phyloP scores from a whole-genome alignment of 345 rosid genomes.

The Combretum micranthum region DNA sequence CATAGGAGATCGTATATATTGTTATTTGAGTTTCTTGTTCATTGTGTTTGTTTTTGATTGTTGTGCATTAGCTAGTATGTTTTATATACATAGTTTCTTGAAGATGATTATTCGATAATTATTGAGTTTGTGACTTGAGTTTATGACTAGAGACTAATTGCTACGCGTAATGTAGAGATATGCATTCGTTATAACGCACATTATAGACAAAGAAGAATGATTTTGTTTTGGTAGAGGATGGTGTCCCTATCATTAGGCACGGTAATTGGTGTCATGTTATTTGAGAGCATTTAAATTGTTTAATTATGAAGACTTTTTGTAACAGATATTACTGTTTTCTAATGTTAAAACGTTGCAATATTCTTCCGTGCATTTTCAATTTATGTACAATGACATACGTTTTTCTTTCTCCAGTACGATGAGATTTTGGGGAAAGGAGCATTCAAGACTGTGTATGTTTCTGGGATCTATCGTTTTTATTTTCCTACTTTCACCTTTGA shows the following conservation, averaged over 20 bases:
- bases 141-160: not conserved
- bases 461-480: slow-evolving; percentile 19
- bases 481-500: not conserved
- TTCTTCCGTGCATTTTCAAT: not conserved
- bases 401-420: slow-evolving; percentile 46
- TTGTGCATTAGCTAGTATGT: not conserved
- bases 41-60: no score
- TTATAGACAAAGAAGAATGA: no score
- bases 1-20: not conserved
- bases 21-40: not conserved
- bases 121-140: not conserved
- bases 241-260: no score
- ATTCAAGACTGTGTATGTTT: slow-evolving; percentile 89
- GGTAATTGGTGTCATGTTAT: no score
- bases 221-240: no score
- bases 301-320: no score
- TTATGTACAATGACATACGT: slow-evolving; percentile 5
- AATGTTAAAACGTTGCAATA: no score
- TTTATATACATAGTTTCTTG: not conserved
- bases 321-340: no score
- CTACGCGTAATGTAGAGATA: no score
- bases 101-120: not conserved
- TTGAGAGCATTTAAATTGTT: no score
- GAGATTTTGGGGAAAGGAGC: slow-evolving; percentile 86
- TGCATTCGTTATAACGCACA: no score